Conservation (phyloP, 2,329 filamentous ascomycete species). For the Fusarium concolor region DNA sequence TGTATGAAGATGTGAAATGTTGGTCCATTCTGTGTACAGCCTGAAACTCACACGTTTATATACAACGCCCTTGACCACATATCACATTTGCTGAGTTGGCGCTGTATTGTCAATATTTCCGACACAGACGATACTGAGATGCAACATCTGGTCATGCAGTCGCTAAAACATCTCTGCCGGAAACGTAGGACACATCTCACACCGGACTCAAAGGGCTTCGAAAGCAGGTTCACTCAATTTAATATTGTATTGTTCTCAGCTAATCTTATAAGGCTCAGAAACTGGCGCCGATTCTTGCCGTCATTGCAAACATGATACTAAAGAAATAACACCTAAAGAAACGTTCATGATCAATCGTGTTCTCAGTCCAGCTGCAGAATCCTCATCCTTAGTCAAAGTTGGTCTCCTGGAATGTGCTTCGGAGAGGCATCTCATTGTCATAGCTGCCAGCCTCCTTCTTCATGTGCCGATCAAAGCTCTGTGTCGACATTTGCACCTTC, state of each 20-base stretch:
- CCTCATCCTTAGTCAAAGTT: slow-evolving; percentile 7
- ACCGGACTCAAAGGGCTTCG: no score
- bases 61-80: no score
- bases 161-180: no score
- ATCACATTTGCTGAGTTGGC: background rate
- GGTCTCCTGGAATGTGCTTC: slow-evolving; percentile 50
- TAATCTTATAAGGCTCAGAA: background rate
- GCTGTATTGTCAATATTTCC: no score
- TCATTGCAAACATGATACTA: background rate
- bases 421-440: slow-evolving; percentile 50
- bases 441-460: slow-evolving; percentile 52
- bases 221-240: background rate
- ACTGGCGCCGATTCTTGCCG: background rate
- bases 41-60: no score
- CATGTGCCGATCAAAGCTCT: slow-evolving; percentile 57
- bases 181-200: no score
- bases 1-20: no score
- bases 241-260: background rate
- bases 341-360: background rate
- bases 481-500: slow-evolving; percentile 58
- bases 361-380: background rate
- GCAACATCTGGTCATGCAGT: no score
- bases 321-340: background rate
- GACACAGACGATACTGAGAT: no score
- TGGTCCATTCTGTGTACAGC: no score